Conservation (phyloP, 2,329 filamentous ascomycete species). For the Cytospora leucostoma region DNA sequence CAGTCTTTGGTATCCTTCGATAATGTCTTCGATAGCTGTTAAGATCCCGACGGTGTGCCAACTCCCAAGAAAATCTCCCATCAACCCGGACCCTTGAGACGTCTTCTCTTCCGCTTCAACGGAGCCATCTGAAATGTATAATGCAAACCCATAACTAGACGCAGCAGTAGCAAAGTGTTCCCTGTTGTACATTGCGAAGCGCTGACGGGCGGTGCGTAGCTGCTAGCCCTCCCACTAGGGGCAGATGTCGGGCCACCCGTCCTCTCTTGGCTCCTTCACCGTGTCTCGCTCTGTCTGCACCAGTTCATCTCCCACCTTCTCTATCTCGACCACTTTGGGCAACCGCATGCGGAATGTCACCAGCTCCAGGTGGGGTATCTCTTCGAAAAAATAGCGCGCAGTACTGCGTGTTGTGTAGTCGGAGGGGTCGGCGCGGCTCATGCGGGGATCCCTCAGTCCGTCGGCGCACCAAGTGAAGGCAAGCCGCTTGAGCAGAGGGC, state of each 20-base stretch:
- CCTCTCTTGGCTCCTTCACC: not conserved
- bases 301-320: not conserved
- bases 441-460: too few species aligned
- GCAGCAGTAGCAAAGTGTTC: not conserved
- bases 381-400: not conserved
- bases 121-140: not conserved
- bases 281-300: not conserved
- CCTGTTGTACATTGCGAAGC: not conserved
- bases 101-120: not conserved
- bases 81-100: not conserved
- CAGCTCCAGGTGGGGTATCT: not conserved
- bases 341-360: not conserved
- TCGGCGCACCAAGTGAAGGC: not conserved
- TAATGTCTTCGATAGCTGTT: too few species aligned
- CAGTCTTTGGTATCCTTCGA: too few species aligned
- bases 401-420: accelerated
- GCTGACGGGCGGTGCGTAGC: not conserved
- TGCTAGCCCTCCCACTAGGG: not conserved
- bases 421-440: too few species aligned
- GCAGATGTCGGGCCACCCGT: not conserved
- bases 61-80: not conserved
- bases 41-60: not conserved
- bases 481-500: not conserved
- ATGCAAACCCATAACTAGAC: not conserved
- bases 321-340: not conserved